Base-by-base conservation (phyloP, 2,329 filamentous ascomycete genomes). In the Raffaelea deltoideospora region DNA sequence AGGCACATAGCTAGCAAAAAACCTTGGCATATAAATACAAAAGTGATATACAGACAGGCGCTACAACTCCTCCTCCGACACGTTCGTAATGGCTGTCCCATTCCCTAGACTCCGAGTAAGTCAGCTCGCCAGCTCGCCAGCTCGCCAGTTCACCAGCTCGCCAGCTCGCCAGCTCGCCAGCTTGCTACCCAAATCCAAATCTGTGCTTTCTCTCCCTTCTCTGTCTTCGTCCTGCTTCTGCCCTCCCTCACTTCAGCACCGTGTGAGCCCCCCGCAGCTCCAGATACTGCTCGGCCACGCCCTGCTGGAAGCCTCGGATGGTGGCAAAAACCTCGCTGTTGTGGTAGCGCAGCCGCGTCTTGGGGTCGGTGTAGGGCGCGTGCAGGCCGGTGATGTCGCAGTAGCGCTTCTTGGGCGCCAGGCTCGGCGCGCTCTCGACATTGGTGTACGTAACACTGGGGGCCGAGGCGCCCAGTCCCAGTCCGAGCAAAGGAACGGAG, bases 361-460 rank as follows among this genome's bases (percentile, higher is more conserved):
- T 98, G 3, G 90, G 92, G 54, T 98, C 90, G 23, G 83, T 75
- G 54, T 98, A 98, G 6, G 81, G 79, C 22, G 86, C 84, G n/a
- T 84, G 75, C 45, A 98, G 61, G 2, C 90, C 92, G 1, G 90
- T 98, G 49, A 98, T 72, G 57, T 98, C 92, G 63, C 90, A 98
- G 59, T 96, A 98, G 50, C 80, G 82, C 58, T 79, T 86, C 52
- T 83, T 73, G 47, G 85, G 80, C 35, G 79, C 79, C 49, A 96
- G 64, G 40, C 82, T 90, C 28, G 90, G 90, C 3, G 90, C 88
- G 33, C 84, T 86, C 57, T 58, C 90, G 44, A 98, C 92, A 53
- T 95, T 96, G 7, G 85, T 94, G 57, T 96, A 98, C 1, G 90
- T 95, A 23, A 81, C 81, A 23, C 69, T 72, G 0, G 81, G 83